phyloP scores from a whole-genome alignment of 1,139 yeast genomes.

The Candida tropicalis region DNA sequence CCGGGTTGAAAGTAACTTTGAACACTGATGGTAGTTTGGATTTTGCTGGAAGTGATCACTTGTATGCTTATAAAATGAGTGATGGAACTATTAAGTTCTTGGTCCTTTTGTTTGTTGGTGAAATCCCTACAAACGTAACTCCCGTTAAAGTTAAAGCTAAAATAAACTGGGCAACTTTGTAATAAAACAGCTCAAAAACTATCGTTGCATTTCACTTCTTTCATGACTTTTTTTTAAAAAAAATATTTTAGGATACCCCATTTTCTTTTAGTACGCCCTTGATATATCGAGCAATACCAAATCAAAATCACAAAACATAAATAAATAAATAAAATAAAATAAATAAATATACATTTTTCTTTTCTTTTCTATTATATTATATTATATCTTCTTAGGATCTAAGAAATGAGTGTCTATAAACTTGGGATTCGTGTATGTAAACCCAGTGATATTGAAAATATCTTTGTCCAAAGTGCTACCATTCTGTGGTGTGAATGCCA shows the following conservation, averaged over 20 bases:
- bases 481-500: conserved; percentile 53
- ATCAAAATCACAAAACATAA: too few relatives aligned
- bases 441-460: conserved; percentile 45
- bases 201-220: neutral
- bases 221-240: neutral
- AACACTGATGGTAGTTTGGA: conserved; percentile 3
- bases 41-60: conserved; percentile 1
- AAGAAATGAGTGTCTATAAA: conserved; percentile 23
- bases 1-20: conserved; percentile 1
- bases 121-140: neutral
- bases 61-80: conserved; percentile 2
- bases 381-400: conserved; percentile 7
- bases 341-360: neutral
- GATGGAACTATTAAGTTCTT: neutral
- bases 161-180: conserved; percentile 5
- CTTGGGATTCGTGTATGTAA: conserved; percentile 46
- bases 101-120: neutral
- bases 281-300: neutral
- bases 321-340: neutral
- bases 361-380: neutral
- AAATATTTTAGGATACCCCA: neutral
- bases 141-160: conserved; percentile 2
- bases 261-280: neutral
- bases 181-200: neutral
- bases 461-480: conserved; percentile 21